A percentile compares a stretch with the other conserved stretches of the same genome.
phyloP scores from a whole-genome alignment of 148 eudicot species.

The Rhododendron kiyosumense region DNA sequence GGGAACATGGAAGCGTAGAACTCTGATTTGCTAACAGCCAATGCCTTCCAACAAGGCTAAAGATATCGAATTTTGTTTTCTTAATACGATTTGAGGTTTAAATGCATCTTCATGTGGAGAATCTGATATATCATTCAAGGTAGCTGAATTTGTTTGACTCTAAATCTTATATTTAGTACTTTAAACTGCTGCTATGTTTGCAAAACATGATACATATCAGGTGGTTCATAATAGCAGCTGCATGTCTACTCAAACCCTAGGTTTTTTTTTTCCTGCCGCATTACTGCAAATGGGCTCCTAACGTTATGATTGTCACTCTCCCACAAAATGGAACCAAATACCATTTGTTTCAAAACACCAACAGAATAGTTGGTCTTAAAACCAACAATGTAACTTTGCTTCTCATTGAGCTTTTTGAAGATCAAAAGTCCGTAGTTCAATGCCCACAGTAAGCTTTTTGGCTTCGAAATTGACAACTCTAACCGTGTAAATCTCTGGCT shows the following conservation, averaged over 20 bases:
- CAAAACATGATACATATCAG: too few relatives aligned
- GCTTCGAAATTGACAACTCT: neutral
- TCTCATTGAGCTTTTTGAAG: neutral
- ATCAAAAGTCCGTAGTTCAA: neutral
- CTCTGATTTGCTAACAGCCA: too few relatives aligned
- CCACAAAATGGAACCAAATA: neutral
- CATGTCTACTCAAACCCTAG: neutral
- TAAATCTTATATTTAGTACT: too few relatives aligned
- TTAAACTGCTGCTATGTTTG: too few relatives aligned
- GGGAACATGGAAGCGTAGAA: too few relatives aligned
- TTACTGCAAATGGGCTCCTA: neutral
- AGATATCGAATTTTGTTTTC: too few relatives aligned
- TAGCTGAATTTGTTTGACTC: too few relatives aligned
- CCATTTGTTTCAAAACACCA: neutral
- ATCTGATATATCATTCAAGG: too few relatives aligned
- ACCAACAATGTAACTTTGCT: conserved; percentile 1
- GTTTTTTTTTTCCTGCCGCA: neutral
- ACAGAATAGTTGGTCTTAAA: neutral
- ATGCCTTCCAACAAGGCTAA: too few relatives aligned
- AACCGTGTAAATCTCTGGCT: conserved; percentile 2
- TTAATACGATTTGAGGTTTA: too few relatives aligned
- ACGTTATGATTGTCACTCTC: neutral
- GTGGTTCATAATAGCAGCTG: too few relatives aligned
- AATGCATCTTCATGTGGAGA: too few relatives aligned
- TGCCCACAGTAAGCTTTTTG: neutral